Conservation (phyloP, 2,329 filamentous ascomycete species). For the Chlorencoelia australis region DNA sequence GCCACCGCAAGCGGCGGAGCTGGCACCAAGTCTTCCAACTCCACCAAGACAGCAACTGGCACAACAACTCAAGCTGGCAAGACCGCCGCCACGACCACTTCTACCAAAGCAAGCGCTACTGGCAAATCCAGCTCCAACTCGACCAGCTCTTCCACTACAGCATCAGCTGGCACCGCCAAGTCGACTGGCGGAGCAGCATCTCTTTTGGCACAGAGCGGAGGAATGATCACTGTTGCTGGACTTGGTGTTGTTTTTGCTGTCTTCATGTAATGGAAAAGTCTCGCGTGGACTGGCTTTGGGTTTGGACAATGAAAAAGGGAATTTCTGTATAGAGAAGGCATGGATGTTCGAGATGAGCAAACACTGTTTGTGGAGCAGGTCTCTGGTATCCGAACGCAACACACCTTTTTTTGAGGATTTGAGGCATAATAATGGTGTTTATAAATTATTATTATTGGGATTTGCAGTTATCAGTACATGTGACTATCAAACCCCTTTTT, state of each 20-base stretch:
- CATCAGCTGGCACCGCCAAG: conserved; percentile 4
- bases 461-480: no score
- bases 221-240: conserved; percentile 22
- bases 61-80: no score
- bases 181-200: conserved; percentile 13
- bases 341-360: background rate
- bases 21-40: no score
- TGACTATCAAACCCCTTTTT: no score
- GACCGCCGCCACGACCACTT: background rate
- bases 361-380: conserved; percentile 5
- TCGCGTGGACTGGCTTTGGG: background rate
- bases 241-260: conserved; percentile 24
- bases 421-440: no score
- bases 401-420: no score
- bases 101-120: conserved; percentile 8
- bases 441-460: no score
- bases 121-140: conserved; percentile 8
- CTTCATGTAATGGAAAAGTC: conserved; percentile 20
- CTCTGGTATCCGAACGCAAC: conserved; percentile 5
- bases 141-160: no score
- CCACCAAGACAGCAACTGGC: conserved; percentile 5
- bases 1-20: no score
- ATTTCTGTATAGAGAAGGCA: background rate
- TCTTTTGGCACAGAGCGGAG: conserved; percentile 20
- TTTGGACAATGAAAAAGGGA: background rate